These are phyloP conservation scores for Aspergillus conjunctus DNA, from an alignment of 495 filamentous ascomycete species.

Conservation along the genomic window DNA sequence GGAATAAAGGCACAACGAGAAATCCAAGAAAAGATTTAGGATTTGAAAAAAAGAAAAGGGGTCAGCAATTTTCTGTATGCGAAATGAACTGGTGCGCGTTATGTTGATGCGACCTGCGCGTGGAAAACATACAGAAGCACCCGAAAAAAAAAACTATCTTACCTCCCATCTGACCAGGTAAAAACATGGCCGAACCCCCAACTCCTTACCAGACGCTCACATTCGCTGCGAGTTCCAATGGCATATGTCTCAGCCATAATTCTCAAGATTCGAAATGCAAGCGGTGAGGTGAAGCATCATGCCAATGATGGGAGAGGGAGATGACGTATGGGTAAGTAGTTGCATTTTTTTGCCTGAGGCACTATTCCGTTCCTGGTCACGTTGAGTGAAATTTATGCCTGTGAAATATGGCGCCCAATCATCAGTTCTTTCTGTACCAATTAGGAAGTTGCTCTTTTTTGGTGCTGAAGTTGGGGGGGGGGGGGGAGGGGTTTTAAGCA, in stretches of 20 bases:
- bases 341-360: neutral
- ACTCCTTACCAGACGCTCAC: slow-evolving; percentile 66
- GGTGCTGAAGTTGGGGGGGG: too few species aligned
- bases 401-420: neutral
- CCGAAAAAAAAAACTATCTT: slow-evolving; percentile 33
- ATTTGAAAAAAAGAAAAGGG: neutral
- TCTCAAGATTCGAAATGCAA: neutral
- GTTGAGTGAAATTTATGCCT: neutral
- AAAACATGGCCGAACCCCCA: slow-evolving; percentile 81
- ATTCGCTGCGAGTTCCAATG: slow-evolving; percentile 49
- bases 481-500: too few species aligned
- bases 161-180: slow-evolving; percentile 79
- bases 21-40: too few species aligned
- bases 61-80: neutral
- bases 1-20: neutral
- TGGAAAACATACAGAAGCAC: neutral
- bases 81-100: slow-evolving; percentile 2
- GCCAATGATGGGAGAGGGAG: neutral
- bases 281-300: neutral
- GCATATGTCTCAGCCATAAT: slow-evolving; percentile 31
- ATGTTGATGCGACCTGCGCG: neutral
- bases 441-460: neutral
- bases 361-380: neutral
- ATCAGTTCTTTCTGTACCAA: neutral
- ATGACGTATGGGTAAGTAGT: neutral